Conservation (phyloP, 768 basidiomycete species). For the Xerocomus spinulosus region DNA sequence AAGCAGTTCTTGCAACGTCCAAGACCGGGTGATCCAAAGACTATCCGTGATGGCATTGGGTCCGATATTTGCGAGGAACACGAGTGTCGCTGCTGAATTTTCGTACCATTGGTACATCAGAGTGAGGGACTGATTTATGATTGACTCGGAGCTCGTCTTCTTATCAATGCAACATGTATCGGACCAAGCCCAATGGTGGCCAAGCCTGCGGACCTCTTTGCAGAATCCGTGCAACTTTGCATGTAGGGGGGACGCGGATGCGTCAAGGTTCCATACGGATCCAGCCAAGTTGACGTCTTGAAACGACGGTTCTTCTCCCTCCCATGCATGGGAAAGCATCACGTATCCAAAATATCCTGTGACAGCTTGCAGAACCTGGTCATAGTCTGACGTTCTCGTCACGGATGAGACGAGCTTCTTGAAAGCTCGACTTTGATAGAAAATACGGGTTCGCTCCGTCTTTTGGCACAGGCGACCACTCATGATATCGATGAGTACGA, state of each 20-base stretch:
- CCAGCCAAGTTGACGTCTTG: conserved; percentile 8
- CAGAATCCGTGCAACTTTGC: conserved; percentile 19
- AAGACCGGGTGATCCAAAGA: conserved; percentile 20
- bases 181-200: conserved; percentile 21
- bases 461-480: too few species aligned
- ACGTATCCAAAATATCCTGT: conserved; percentile 11
- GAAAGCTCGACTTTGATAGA: conserved; percentile 9
- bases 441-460: conserved; percentile 2
- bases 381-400: conserved; percentile 2
- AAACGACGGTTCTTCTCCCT: conserved; percentile 12
- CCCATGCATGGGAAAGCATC: conserved; percentile 26
- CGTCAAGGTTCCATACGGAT: too few species aligned
- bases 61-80: conserved; percentile 15
- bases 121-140: conserved; percentile 14
- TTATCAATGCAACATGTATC: conserved; percentile 26
- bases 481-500: too few species aligned
- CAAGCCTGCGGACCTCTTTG: conserved; percentile 3
- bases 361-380: conserved; percentile 5
- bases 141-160: conserved; percentile 13
- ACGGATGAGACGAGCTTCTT: conserved; percentile 15
- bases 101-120: conserved; percentile 23
- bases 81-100: conserved; percentile 14
- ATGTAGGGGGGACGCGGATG: conserved; percentile 5
- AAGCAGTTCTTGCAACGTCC: conserved; percentile 23
- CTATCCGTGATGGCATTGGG: too few species aligned